A percentile compares a stretch with the other conserved stretches of the same genome.
Conservation (phyloP, 228 moss, liverwort and hornwort genomes). For the Sphagnum fallax region DNA sequence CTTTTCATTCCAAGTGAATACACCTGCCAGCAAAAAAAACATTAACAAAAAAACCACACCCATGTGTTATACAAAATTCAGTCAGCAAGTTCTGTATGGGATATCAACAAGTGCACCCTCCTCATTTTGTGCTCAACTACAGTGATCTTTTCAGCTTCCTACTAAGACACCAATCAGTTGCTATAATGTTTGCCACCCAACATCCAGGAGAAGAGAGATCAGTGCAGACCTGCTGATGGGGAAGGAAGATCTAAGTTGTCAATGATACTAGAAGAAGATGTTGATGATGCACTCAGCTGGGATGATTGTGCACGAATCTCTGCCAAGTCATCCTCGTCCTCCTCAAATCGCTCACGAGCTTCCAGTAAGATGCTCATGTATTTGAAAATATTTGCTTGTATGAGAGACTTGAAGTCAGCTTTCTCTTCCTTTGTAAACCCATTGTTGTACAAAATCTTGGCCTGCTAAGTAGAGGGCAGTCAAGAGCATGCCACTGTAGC, state of each 20-base stretch:
- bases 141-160: background rate
- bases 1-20: background rate
- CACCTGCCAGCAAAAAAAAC: background rate
- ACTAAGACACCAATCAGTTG: background rate
- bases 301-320: slow-evolving; percentile 13
- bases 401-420: slow-evolving; percentile 31
- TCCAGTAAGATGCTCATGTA: slow-evolving; percentile 41
- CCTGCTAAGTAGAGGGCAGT: slow-evolving; percentile 9
- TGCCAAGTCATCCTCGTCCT: slow-evolving; percentile 29
- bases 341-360: slow-evolving; percentile 54
- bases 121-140: background rate
- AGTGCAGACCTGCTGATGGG: background rate
- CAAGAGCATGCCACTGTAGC: background rate
- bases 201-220: background rate
- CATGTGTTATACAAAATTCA: background rate
- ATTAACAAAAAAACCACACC: background rate
- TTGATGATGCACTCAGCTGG: background rate
- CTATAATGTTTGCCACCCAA: no score
- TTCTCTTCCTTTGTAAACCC: slow-evolving; percentile 36
- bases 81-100: background rate
- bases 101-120: background rate
- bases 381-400: slow-evolving; percentile 33
- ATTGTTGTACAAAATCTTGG: slow-evolving; percentile 43
- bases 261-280: background rate
- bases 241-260: background rate